Evolutionary conservation across 148 eudicot species (phyloP), one percentile per base, ranked within the genome.

Genomic region (Selenicereus undatus): DNA sequence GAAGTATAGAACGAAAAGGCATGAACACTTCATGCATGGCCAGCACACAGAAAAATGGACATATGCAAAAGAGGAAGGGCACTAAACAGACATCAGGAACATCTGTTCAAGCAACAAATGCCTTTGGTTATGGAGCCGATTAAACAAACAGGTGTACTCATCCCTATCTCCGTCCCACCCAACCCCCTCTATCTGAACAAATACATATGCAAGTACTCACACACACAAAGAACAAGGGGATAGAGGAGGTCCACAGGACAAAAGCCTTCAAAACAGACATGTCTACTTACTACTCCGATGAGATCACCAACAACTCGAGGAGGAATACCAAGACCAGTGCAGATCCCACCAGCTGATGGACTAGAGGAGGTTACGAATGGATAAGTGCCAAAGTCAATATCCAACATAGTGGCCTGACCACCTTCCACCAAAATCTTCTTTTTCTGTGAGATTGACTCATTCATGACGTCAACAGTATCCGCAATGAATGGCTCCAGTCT

Each of bases 321-420:
- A 80, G 99, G 93, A 85, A 96, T 91, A 36, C 98, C 99, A 88
- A 93, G 99, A 81, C 99, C 99, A 56, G 95, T 93, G 83, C 97
- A 96, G 75, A 96, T 96, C 36, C 99, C 99, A 83, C 99, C 99
- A 76, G 99, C 98, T 64, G 99, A 93, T 50, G 99, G 99, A 82
- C 98, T 93, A 26, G 99, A 96, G 58, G 98, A 96, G 68, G 99
- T 96, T 21, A 93, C 99, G 73, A 92, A 96, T 1, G 99, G 99
- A 77, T 96, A 96, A 17, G 99, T 96, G 80, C 99, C 99, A 87
- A 96, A 96, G 76, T 96, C 99, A 84, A 96, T 87, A 81, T 96
- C 99, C 86, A 93, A 82, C 99, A 96, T 93, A 74, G 99, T 96
- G 29, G 99, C 98, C 86, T 96, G 98, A 79, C 98, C 98, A 80